A percentile compares a stretch with the other conserved stretches of the same genome.
phyloP scores from a whole-genome alignment of 2,329 filamentous ascomycete species.

The Xylariomycetidae sp. region DNA sequence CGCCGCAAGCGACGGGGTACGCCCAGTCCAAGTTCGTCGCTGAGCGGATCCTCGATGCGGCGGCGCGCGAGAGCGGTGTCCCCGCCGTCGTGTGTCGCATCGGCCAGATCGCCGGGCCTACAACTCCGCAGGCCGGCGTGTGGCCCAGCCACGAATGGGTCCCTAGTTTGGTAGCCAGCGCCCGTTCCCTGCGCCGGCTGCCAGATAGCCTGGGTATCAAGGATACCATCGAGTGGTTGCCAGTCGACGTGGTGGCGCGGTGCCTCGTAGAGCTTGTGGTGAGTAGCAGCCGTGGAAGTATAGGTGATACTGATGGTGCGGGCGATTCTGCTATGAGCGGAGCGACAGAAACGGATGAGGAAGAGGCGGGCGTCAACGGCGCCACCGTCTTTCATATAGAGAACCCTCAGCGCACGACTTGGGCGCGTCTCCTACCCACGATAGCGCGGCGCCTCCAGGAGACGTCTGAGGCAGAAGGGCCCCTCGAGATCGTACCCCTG shows the following conservation, averaged over 20 bases:
- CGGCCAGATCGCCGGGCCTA: constrained; percentile 17
- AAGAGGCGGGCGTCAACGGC: no score
- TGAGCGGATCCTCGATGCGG: constrained; percentile 15
- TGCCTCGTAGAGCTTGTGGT: constrained; percentile 14
- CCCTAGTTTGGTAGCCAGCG: constrained; percentile 19
- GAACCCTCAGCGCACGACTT: constrained; percentile 13
- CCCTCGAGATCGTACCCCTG: constrained; percentile 9
- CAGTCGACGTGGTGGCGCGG: constrained; percentile 34
- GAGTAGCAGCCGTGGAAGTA: no score
- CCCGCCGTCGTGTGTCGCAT: constrained; percentile 12
- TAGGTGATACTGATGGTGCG: no score
- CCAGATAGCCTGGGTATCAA: constrained; percentile 39
- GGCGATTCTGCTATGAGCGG: constrained; percentile 14
- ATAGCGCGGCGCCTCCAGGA: constrained; percentile 4
- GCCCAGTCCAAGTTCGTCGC: constrained; percentile 18
- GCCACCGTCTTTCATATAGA: constrained; percentile 13
- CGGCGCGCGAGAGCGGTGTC: constrained; percentile 10
- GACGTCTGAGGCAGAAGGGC: neutral
- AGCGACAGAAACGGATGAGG: neutral
- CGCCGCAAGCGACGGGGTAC: constrained; percentile 9
- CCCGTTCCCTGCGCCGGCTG: constrained; percentile 38
- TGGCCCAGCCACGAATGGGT: constrained; percentile 19
- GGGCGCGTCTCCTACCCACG: constrained; percentile 8
- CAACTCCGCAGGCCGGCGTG: constrained; percentile 8
- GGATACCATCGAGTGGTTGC: constrained; percentile 48